Percentiles rank a stretch among this genome's conserved stretches.
These are phyloP conservation scores for Aspergillus pseudoviridinutans DNA, from an alignment of 2,329 filamentous ascomycete species.

Conservation along the genomic window DNA sequence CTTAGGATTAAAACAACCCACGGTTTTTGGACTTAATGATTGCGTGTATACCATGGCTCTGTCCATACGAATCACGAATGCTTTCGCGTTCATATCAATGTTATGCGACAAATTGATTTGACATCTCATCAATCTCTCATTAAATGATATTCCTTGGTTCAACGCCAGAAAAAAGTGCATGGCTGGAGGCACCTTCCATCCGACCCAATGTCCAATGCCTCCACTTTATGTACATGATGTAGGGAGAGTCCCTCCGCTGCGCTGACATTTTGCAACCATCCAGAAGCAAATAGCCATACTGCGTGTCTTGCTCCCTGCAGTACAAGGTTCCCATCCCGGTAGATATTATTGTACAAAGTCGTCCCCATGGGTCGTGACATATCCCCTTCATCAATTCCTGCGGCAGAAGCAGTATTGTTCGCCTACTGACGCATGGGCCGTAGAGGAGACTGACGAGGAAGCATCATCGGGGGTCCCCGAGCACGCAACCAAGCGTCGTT, in stretches of 20 bases:
- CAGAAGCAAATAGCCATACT: slow-evolving; percentile 1
- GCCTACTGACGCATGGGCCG: slow-evolving; percentile 30
- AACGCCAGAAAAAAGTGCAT: slow-evolving; percentile 13
- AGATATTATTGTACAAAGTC: slow-evolving; percentile 32
- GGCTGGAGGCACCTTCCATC: slow-evolving; percentile 8
- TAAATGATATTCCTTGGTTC: slow-evolving; percentile 15
- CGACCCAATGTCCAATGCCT: slow-evolving; percentile 3
- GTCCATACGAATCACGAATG: neutral
- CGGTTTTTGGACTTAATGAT: neutral
- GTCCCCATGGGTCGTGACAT: slow-evolving; percentile 7
- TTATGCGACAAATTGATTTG: slow-evolving; percentile 15
- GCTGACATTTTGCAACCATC: slow-evolving; percentile 1
- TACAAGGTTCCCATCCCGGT: slow-evolving; percentile 3
- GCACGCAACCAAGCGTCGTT: slow-evolving; percentile 72
- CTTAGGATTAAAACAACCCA: neutral
- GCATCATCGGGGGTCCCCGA: slow-evolving; percentile 69
- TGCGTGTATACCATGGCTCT: neutral
- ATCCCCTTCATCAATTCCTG: neutral
- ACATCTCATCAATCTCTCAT: slow-evolving; percentile 11
- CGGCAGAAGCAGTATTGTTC: neutral
- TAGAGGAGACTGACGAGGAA: slow-evolving; percentile 44
- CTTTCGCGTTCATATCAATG: neutral
- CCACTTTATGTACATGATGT: slow-evolving; percentile 17
- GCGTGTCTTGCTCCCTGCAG: neutral
- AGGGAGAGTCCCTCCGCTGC: slow-evolving; percentile 1